Evolutionary conservation across 306 rosid species (phyloP).

Genomic region (Hippophae rhamnoides): DNA sequence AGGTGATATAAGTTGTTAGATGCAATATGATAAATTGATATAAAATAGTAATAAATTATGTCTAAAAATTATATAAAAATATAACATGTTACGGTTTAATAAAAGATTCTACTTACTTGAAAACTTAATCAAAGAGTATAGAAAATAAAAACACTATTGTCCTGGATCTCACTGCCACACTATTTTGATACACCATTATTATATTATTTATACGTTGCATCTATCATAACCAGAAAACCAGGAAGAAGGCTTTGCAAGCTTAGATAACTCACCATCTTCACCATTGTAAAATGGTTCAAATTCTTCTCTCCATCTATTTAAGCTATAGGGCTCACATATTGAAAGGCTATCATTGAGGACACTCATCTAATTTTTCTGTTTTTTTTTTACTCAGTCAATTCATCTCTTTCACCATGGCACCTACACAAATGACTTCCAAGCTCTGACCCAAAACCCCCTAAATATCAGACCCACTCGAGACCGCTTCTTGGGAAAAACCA

Average conservation of each 20-base stretch:
- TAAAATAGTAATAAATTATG: too few species aligned
- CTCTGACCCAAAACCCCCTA: too few species aligned
- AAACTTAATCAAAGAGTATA: too few species aligned
- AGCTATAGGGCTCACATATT: constrained; percentile 35
- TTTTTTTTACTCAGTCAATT: constrained; percentile 67
- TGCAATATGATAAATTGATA: too few species aligned
- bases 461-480: constrained; percentile 15
- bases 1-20: too few species aligned
- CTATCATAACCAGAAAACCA: constrained; percentile 92
- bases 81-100: too few species aligned
- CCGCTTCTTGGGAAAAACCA: constrained; percentile 45
- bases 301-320: constrained; percentile 36
- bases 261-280: constrained; percentile 62
- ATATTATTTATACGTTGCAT: constrained; percentile 66
- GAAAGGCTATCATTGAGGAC: constrained; percentile 45
- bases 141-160: too few species aligned
- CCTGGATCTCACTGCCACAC: background rate
- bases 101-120: too few species aligned
- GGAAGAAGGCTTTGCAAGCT: constrained; percentile 64
- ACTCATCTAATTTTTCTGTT: constrained; percentile 53
- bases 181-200: constrained; percentile 11
- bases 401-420: constrained; percentile 24
- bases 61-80: too few species aligned
- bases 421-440: too few species aligned
- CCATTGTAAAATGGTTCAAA: constrained; percentile 43